These are phyloP conservation scores for Leccinum huronense DNA, from an alignment of 1,284 basidiomycete genomes.

Conservation along the genomic window DNA sequence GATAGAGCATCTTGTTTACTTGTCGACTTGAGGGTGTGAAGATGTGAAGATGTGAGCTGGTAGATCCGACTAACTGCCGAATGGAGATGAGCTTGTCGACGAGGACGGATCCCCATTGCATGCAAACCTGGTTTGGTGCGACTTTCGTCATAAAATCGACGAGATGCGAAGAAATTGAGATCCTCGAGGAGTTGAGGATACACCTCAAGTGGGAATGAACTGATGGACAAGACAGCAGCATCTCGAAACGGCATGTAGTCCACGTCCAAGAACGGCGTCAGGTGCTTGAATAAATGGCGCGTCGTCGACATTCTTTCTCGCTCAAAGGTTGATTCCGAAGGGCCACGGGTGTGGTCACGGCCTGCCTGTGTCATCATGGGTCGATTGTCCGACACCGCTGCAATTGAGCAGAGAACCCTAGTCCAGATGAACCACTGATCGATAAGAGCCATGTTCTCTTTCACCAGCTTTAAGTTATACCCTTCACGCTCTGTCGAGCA, in stretches of 20 bases:
- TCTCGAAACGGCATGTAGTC: slow-evolving; percentile 84
- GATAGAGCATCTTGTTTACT: slow-evolving; percentile 72
- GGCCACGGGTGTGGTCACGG: slow-evolving; percentile 69
- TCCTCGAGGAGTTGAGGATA: slow-evolving; percentile 86
- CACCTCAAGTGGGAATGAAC: slow-evolving; percentile 75
- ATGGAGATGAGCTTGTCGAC: slow-evolving; percentile 79
- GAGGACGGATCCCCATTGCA: slow-evolving; percentile 57
- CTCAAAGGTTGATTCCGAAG: slow-evolving; percentile 70
- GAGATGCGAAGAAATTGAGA: slow-evolving; percentile 73
- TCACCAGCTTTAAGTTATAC: slow-evolving; percentile 40
- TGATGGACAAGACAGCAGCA: slow-evolving; percentile 84
- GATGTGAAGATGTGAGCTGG: slow-evolving; percentile 76
- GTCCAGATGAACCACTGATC: slow-evolving; percentile 91
- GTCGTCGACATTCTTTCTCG: slow-evolving; percentile 76
- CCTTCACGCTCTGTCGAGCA: slow-evolving; percentile 52
- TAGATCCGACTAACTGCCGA: slow-evolving; percentile 91
- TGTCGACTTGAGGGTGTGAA: slow-evolving; percentile 70
- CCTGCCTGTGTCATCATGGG: slow-evolving; percentile 53
- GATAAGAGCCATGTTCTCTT: slow-evolving; percentile 65
- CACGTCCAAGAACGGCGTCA: slow-evolving; percentile 85
- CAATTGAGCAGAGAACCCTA: slow-evolving; percentile 79
- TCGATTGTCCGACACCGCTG: slow-evolving; percentile 64
- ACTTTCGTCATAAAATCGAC: slow-evolving; percentile 80
- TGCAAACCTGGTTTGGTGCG: slow-evolving; percentile 59
- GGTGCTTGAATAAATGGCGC: slow-evolving; percentile 79